Conservation (phyloP, 805 yeast genomes). For the Osmozyma mogii region DNA sequence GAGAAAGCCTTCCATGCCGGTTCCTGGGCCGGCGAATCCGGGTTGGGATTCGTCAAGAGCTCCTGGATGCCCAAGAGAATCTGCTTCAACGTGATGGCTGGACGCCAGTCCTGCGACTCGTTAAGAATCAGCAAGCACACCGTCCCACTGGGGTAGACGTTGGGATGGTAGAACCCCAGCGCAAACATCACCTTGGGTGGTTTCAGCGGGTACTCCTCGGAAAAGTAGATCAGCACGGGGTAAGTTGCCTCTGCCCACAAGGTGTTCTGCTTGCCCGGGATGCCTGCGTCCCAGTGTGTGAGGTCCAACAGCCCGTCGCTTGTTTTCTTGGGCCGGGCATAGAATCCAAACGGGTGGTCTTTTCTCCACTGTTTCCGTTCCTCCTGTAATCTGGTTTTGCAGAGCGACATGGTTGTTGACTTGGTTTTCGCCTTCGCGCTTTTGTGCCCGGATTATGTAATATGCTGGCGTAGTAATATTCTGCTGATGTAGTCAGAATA, state of each 20-base stretch:
- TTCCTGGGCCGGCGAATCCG: constrained; percentile 94
- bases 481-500: too few species aligned
- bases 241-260: constrained; percentile 87
- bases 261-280: constrained; percentile 87
- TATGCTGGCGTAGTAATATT: too few species aligned
- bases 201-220: constrained; percentile 91
- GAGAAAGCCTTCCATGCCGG: constrained; percentile 89
- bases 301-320: constrained; percentile 79
- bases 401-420: constrained; percentile 39
- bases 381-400: constrained; percentile 81
- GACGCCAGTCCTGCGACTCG: constrained; percentile 97
- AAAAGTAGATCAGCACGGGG: constrained; percentile 75
- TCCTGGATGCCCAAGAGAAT: constrained; percentile 90
- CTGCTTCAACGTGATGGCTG: constrained; percentile 87
- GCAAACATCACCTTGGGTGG: constrained; percentile 95
- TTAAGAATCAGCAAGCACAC: constrained; percentile 87
- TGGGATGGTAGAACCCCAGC: constrained; percentile 89
- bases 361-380: constrained; percentile 98
- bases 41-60: constrained; percentile 81
- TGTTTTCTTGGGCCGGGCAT: constrained; percentile 80
- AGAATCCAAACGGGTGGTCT: constrained; percentile 97
- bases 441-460: too few species aligned
- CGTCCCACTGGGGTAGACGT: constrained; percentile 96
- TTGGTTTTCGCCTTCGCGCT: too few species aligned
- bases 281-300: constrained; percentile 87